Conservation (phyloP, 768 basidiomycete species). For the Suillus subalutaceus region DNA sequence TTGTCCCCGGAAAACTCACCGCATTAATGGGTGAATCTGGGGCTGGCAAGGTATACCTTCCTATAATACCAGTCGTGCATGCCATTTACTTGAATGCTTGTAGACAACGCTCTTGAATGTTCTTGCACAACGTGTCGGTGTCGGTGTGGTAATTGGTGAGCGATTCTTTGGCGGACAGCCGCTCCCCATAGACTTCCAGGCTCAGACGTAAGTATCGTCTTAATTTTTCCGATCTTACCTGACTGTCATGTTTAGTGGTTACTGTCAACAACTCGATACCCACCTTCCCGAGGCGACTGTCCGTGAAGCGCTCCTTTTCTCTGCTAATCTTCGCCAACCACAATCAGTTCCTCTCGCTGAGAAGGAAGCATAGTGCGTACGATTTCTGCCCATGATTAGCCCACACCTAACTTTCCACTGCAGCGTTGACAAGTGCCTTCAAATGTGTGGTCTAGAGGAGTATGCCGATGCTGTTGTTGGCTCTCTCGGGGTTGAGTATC, state of each 20-base stretch:
- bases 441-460: constrained; percentile 66
- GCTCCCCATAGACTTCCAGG: constrained; percentile 50
- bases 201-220: constrained; percentile 48
- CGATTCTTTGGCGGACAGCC: constrained; percentile 47
- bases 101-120: constrained; percentile 59
- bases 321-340: constrained; percentile 80
- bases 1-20: constrained; percentile 78
- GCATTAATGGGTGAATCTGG: constrained; percentile 73
- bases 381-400: background rate
- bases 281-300: constrained; percentile 79
- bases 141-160: constrained; percentile 43
- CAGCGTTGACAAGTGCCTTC: constrained; percentile 57
- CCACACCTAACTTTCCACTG: background rate
- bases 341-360: constrained; percentile 61
- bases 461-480: constrained; percentile 72
- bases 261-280: constrained; percentile 85
- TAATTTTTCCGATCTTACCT: background rate
- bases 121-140: constrained; percentile 41
- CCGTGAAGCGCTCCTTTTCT: constrained; percentile 77
- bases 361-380: constrained; percentile 76
- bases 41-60: constrained; percentile 44
- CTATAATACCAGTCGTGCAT: background rate
- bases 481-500: constrained; percentile 67
- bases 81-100: background rate
- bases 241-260: constrained; percentile 55